These are phyloP conservation scores for Suillus plorans DNA, from an alignment of 768 basidiomycete species.

Conservation along the genomic window DNA sequence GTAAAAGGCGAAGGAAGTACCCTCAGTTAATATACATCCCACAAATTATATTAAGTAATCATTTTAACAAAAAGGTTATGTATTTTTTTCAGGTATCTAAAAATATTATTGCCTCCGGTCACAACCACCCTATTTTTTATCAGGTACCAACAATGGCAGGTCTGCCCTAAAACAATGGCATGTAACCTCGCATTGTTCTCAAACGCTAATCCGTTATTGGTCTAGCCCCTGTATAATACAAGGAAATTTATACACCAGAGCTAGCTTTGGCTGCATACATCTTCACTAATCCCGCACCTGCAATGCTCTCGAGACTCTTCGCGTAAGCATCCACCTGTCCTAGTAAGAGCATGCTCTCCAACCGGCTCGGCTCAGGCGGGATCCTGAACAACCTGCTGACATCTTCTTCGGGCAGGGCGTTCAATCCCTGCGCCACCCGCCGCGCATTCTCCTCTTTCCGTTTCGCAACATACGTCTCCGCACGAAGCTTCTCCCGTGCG, in stretches of 20 bases:
- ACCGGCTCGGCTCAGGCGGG: constrained; percentile 81
- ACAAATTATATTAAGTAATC: background rate
- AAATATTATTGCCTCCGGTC: no score
- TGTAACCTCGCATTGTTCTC: background rate
- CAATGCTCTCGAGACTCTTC: constrained; percentile 67
- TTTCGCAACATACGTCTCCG: constrained; percentile 78
- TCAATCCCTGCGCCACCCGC: constrained; percentile 78
- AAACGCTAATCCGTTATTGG: background rate
- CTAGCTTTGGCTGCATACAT: constrained; percentile 70
- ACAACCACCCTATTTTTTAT: no score
- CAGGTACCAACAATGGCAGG: background rate
- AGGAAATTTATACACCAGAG: constrained; percentile 8
- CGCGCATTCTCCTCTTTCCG: constrained; percentile 85
- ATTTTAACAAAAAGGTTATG: background rate
- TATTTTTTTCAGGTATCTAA: no score
- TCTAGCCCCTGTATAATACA: background rate
- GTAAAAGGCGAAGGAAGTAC: constrained; percentile 12
- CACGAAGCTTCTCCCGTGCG: constrained; percentile 76
- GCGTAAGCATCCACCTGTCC: constrained; percentile 88
- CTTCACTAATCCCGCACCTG: constrained; percentile 68
- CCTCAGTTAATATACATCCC: background rate
- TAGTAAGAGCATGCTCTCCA: constrained; percentile 83
- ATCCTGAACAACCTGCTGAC: constrained; percentile 84
- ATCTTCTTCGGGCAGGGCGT: constrained; percentile 86
- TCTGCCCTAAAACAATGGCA: background rate